These are phyloP conservation scores for Calocybe cyanea DNA, from an alignment of 768 basidiomycete genomes.

Conservation along the genomic window DNA sequence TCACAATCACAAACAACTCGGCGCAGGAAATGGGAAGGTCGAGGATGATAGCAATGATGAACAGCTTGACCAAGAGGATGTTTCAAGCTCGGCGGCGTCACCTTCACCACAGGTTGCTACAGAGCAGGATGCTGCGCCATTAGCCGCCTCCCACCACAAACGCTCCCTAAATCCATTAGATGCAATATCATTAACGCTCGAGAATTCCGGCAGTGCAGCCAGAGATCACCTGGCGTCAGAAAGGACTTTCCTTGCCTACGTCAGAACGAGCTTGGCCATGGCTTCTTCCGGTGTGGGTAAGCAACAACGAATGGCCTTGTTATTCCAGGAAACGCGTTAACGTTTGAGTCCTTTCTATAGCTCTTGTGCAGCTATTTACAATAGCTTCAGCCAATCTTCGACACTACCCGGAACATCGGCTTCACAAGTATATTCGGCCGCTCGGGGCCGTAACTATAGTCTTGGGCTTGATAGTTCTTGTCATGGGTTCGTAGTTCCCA, in stretches of 20 bases:
- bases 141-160: slow-evolving; percentile 2
- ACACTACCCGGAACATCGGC: slow-evolving; percentile 12
- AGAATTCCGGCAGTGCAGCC: slow-evolving; percentile 50
- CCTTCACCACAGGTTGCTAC: neutral
- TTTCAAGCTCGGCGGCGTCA: slow-evolving; percentile 3
- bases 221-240: slow-evolving; percentile 53
- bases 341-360: slow-evolving; percentile 1
- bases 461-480: slow-evolving; percentile 17
- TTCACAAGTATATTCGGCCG: slow-evolving; percentile 20
- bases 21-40: slow-evolving; percentile 1
- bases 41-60: neutral
- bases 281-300: slow-evolving; percentile 46
- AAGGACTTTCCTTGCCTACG: slow-evolving; percentile 51
- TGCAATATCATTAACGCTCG: slow-evolving; percentile 23
- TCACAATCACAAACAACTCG: neutral
- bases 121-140: neutral
- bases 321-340: neutral
- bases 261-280: slow-evolving; percentile 48
- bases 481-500: slow-evolving; percentile 14
- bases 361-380: slow-evolving; percentile 21
- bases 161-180: neutral
- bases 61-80: neutral
- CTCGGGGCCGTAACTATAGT: slow-evolving; percentile 19
- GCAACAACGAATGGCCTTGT: neutral
- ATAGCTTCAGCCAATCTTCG: slow-evolving; percentile 14